These are phyloP conservation scores for Takakia lepidozioides DNA, from an alignment of 225 moss, liverwort and hornwort species.

Conservation along the genomic window DNA sequence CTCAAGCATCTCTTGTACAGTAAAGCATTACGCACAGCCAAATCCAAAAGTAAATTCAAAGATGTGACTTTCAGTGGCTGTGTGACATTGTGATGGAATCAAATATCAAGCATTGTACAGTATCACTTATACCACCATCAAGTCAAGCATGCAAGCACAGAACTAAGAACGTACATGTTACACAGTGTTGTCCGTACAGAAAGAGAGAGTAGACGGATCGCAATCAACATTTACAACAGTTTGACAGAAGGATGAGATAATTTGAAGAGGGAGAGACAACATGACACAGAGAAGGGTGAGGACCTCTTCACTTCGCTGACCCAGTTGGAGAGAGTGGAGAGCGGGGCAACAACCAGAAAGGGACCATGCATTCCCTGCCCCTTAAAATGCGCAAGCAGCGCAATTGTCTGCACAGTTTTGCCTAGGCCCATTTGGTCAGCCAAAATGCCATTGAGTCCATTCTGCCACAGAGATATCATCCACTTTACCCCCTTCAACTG, in stretches of 20 bases:
- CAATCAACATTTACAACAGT: no score
- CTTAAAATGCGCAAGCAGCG: slow-evolving; percentile 82
- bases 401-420: slow-evolving; percentile 92
- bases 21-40: no score
- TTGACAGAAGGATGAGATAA: no score
- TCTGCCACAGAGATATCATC: slow-evolving; percentile 97
- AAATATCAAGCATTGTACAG: no score
- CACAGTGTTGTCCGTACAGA: background rate
- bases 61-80: no score
- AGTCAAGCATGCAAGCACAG: no score
- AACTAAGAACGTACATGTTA: background rate
- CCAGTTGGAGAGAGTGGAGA: slow-evolving; percentile 97
- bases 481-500: slow-evolving; percentile 94
- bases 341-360: slow-evolving; percentile 75
- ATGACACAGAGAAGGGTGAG: no score
- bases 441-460: slow-evolving; percentile 91
- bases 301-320: slow-evolving; percentile 73
- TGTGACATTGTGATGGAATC: no score
- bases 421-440: slow-evolving; percentile 99
- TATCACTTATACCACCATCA: no score
- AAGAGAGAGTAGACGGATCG: background rate
- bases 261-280: background rate
- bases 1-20: no score
- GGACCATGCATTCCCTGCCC: slow-evolving; percentile 86
- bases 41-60: no score